Base-by-base conservation (phyloP, 176 grass and related monocot species). In the Hordeum vulgare region DNA sequence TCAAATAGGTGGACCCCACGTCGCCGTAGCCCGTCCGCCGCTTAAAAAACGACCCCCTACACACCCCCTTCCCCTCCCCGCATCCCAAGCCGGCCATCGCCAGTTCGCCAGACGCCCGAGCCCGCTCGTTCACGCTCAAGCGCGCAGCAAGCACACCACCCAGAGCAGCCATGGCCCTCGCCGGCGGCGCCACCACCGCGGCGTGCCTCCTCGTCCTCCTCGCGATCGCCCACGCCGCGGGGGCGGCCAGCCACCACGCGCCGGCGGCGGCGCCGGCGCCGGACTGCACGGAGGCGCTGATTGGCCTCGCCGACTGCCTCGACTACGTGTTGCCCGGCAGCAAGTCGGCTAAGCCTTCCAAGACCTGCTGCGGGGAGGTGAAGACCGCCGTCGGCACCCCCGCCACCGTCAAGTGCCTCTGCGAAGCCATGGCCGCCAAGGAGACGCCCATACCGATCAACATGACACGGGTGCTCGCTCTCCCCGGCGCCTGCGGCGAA, bases 291-390 rank as follows among this genome's bases (percentile, higher is more conserved):
- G 1, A 25, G 4, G 54, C 20, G 31, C 26, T 66, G 9, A 0
- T 3, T 4, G 3, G 20, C 77, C 71, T 89, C 17, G 2, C 0
- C 9, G 83, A 58, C 78, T 85, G 88, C 88, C 40, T 89, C 12
- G 72, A 42, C 21, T 89, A 85, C 64, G 88, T 89, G 17, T 0
- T 1, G 5, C 78, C 63, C 33, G 42, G 26, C 33, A 77, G 0
- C 64, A 8, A 58, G 31, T 9, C 3, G 3, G 49, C 3, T 25
- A 3, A 5, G 0, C 88, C 88, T 14, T 0, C 25, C 64, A 81
- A 76, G 73, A 1, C 31, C 18, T 89, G 88, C 83, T 89, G 88
- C 72, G 11, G 5, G 33, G 83, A 89, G 72, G 83, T 89, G 33
- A 89, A 86, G 88, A 49, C 71, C 83, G 78, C 83, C 54, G 33